Evolutionary conservation across 805 yeast species (phyloP).

Genomic region (Sungouiozyma ichnusensis): DNA sequence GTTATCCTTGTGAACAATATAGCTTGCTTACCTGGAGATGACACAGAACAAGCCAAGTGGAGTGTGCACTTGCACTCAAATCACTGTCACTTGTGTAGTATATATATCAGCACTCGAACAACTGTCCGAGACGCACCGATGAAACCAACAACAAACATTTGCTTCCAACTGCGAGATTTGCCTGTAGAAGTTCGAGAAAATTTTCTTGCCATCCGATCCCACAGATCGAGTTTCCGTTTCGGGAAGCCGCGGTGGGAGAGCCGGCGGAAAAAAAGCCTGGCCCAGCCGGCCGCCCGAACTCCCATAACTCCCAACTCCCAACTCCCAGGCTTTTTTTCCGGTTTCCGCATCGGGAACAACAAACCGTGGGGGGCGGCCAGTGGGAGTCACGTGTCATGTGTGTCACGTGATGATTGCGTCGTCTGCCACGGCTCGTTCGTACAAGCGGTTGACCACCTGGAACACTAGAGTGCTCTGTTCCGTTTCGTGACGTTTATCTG

Average conservation of each 20-base stretch:
- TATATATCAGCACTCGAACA: neutral
- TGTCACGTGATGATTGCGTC: neutral
- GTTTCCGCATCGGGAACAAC: no score
- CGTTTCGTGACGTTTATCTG: slow-evolving; percentile 37
- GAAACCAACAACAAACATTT: neutral
- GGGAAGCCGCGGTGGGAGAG: neutral
- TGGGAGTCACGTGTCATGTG: no score
- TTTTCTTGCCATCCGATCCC: neutral
- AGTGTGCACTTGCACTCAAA: neutral
- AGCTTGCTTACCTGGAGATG: neutral
- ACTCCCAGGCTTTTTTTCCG: no score
- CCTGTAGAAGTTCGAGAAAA: neutral
- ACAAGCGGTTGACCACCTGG: neutral
- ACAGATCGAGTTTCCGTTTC: neutral
- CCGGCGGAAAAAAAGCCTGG: no score
- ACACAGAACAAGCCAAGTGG: neutral
- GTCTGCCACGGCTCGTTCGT: no score
- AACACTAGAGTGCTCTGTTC: neutral
- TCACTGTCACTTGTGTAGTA: no score
- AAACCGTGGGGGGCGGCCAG: no score
- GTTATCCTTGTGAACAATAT: neutral
- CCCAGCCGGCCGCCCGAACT: no score
- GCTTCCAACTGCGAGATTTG: neutral
- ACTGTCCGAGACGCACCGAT: neutral
- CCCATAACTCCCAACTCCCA: no score